A percentile compares a stretch with the other conserved stretches of the same genome.
Evolutionary conservation across 2,329 filamentous ascomycete genomes (phyloP).

Genomic region (Cladosporium velox): DNA sequence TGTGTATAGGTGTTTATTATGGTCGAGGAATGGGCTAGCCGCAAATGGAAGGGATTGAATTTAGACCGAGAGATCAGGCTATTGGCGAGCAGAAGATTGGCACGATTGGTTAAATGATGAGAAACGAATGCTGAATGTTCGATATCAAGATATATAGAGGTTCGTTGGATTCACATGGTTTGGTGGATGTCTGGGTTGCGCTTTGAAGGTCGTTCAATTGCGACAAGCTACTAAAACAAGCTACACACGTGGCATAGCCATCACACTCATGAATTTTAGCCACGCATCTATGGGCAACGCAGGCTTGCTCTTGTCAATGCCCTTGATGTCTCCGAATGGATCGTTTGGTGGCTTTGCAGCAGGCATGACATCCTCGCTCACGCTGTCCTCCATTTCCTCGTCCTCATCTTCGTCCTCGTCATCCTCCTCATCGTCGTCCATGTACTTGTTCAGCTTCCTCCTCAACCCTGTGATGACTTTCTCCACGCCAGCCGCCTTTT

Average conservation of each 20-base stretch:
- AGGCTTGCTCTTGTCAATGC: constrained; percentile 10
- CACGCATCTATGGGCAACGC: constrained; percentile 14
- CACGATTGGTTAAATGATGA: neutral
- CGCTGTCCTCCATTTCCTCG: constrained; percentile 24
- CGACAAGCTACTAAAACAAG: neutral
- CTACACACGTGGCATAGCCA: constrained; percentile 7
- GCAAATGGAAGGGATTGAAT: neutral
- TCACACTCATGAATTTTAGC: constrained; percentile 17
- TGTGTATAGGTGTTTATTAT: constrained; percentile 12
- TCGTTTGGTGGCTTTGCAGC: constrained; percentile 9
- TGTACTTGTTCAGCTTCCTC: constrained; percentile 45
- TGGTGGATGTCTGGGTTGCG: neutral
- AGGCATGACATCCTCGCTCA: constrained; percentile 16
- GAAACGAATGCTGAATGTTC: neutral
- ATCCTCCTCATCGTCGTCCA: constrained; percentile 46
- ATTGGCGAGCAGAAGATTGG: neutral
- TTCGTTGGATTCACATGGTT: neutral
- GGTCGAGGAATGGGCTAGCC: constrained; percentile 12
- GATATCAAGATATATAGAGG: neutral
- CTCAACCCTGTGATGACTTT: constrained; percentile 72
- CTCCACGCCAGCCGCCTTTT: constrained; percentile 65
- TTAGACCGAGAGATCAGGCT: neutral
- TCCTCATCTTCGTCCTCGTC: constrained; percentile 45
- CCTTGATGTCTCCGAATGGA: constrained; percentile 7
- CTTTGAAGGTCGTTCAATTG: neutral